These are phyloP conservation scores for Tuber microsphaerosporum DNA, from an alignment of 495 filamentous ascomycete genomes.

Conservation along the genomic window DNA sequence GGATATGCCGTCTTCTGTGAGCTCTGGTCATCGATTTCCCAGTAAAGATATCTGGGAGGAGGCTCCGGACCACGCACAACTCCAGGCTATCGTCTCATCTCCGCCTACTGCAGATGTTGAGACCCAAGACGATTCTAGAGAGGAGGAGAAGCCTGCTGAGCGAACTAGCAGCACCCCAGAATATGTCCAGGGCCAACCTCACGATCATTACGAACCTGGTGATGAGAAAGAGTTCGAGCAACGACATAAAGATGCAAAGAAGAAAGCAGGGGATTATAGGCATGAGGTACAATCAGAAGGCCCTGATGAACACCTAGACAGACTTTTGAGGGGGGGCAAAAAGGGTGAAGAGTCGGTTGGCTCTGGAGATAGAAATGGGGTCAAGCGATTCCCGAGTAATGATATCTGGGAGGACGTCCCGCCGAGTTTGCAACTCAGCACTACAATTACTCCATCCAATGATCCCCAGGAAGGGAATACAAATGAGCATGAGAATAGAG, in stretches of 20 bases:
- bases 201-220: conserved; percentile 43
- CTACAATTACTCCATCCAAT: conserved; percentile 56
- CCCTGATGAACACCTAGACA: conserved; percentile 43
- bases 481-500: conserved; percentile 32
- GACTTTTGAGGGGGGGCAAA: conserved; percentile 46
- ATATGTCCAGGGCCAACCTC: conserved; percentile 37
- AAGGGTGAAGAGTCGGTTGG: conserved; percentile 42
- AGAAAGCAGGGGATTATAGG: conserved; percentile 44
- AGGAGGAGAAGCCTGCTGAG: conserved; percentile 46
- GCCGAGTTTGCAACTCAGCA: conserved; percentile 70
- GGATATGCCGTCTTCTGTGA: conserved; percentile 48
- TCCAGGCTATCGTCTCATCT: conserved; percentile 75
- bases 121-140: conserved; percentile 48
- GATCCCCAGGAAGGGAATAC: conserved; percentile 47
- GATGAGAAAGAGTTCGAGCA: conserved; percentile 42
- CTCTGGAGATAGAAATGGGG: conserved; percentile 45
- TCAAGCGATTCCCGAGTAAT: conserved; percentile 77
- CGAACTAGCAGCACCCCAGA: conserved; percentile 28
- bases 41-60: conserved; percentile 97
- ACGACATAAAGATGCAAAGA: conserved; percentile 39
- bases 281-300: conserved; percentile 25
- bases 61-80: conserved; percentile 76
- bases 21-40: conserved; percentile 63
- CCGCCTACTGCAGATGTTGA: conserved; percentile 57
- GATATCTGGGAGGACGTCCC: conserved; percentile 97